These are phyloP conservation scores for Aspergillus flavus DNA, from an alignment of 2,329 filamentous ascomycete genomes.

Conservation along the genomic window DNA sequence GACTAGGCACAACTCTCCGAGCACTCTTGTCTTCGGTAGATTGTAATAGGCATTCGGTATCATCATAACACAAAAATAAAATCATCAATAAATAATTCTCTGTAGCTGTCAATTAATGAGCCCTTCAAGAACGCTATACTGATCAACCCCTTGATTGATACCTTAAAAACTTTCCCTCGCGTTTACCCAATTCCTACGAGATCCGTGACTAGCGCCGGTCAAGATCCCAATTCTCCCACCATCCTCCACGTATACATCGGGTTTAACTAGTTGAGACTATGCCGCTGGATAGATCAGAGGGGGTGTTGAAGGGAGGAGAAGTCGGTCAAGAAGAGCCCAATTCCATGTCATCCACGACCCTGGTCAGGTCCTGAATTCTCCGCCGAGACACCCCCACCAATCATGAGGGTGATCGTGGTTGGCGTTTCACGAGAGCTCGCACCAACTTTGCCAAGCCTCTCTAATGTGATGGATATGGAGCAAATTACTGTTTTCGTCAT, in stretches of 20 bases:
- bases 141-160: neutral
- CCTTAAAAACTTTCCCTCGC: neutral
- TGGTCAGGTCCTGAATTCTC: slow-evolving; percentile 8
- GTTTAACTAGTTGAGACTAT: neutral
- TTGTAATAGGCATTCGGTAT: neutral
- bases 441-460: slow-evolving; percentile 7
- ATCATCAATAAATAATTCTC: neutral
- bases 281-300: slow-evolving; percentile 15
- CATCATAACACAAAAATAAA: neutral
- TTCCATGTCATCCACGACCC: slow-evolving; percentile 5
- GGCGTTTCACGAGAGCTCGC: slow-evolving; percentile 1
- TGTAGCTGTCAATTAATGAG: neutral
- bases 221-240: slow-evolving; percentile 2
- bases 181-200: neutral
- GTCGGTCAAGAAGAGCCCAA: slow-evolving; percentile 15
- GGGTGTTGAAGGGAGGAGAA: slow-evolving; percentile 6
- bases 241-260: slow-evolving; percentile 4
- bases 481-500: slow-evolving; percentile 7
- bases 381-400: slow-evolving; percentile 1
- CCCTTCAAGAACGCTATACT: neutral
- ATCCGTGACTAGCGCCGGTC: neutral
- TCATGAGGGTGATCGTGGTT: neutral
- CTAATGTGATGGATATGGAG: slow-evolving; percentile 13
- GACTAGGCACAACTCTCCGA: neutral
- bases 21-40: neutral